A percentile compares a stretch with the other conserved stretches of the same genome.
Conservation (phyloP, 2,329 filamentous ascomycete genomes). For the Lecanosticta acicola region DNA sequence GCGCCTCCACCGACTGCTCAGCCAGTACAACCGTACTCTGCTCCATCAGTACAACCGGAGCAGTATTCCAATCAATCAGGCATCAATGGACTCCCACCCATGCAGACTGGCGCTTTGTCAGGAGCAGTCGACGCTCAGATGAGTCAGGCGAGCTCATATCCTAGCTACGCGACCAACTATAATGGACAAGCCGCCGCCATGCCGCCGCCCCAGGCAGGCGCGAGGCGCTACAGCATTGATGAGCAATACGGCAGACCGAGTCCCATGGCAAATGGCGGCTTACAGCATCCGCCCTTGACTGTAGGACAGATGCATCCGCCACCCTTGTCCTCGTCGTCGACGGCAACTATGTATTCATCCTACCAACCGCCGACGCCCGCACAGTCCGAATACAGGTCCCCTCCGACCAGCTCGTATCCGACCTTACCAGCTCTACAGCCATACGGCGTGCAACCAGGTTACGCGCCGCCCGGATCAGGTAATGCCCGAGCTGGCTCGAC, state of each 20-base stretch:
- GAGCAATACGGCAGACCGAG: conserved; percentile 11
- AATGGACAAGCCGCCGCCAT: conserved; percentile 6
- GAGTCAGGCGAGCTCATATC: conserved; percentile 9
- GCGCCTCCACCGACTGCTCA: conserved; percentile 9
- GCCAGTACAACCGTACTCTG: conserved; percentile 9
- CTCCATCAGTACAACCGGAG: conserved; percentile 8
- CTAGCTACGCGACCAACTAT: conserved; percentile 11
- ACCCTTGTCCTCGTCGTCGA: conserved; percentile 18
- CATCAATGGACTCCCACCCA: conserved; percentile 6
- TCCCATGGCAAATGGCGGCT: conserved; percentile 10
- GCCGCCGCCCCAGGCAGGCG: conserved; percentile 10
- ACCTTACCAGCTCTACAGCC: conserved; percentile 24
- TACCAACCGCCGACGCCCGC: conserved; percentile 20
- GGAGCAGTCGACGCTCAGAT: conserved; percentile 7
- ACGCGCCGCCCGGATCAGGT: conserved; percentile 1
- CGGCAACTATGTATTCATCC: conserved; percentile 14
- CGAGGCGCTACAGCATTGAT: conserved; percentile 24
- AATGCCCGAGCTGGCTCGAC: conserved; percentile 15
- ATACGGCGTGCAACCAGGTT: conserved; percentile 21
- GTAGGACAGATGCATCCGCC: conserved; percentile 27
- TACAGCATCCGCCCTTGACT: conserved; percentile 10
- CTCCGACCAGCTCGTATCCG: conserved; percentile 15
- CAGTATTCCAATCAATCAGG: conserved; percentile 10
- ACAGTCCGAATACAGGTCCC: conserved; percentile 11
- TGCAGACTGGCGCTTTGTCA: conserved; percentile 4